phyloP scores from a whole-genome alignment of 2,329 filamentous ascomycete genomes.

The Rhynchosporium secalis region DNA sequence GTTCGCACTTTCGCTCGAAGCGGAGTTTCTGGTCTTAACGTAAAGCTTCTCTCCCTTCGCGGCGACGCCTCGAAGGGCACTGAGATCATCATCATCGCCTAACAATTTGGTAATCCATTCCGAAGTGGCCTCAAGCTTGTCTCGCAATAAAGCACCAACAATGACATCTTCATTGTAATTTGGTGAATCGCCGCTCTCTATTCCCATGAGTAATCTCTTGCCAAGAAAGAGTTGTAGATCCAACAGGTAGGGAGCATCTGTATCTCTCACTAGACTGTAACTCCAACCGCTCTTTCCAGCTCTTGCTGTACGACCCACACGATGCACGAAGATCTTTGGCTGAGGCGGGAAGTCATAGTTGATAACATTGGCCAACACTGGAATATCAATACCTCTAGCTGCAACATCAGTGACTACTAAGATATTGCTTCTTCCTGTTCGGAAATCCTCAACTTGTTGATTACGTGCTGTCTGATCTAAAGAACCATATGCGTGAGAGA shows the following conservation, averaged over 20 bases:
- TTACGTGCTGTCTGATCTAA: conserved; percentile 92
- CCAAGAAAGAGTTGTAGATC: conserved; percentile 94
- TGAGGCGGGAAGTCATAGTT: conserved; percentile 98
- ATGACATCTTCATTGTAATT: conserved; percentile 84
- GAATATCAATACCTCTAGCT: conserved; percentile 96
- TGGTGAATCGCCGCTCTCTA: conserved; percentile 55
- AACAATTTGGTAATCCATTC: conserved; percentile 85
- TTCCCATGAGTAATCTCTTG: conserved; percentile 76
- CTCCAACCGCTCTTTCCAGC: conserved; percentile 92
- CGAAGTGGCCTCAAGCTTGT: conserved; percentile 70
- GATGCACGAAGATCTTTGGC: conserved; percentile 94
- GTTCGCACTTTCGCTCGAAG: conserved; percentile 87
- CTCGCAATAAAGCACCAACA: conserved; percentile 72
- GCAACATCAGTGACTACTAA: conserved; percentile 96
- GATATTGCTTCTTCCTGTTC: conserved; percentile 81
- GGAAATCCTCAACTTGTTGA: conserved; percentile 88
- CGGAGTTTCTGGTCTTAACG: conserved; percentile 82
- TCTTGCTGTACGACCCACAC: conserved; percentile 92
- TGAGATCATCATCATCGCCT: conserved; percentile 72
- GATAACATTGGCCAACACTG: conserved; percentile 92
- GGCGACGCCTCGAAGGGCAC: conserved; percentile 69
- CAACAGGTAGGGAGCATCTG: conserved; percentile 87
- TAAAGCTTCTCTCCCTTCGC: conserved; percentile 92
- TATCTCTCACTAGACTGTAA: conserved; percentile 86
- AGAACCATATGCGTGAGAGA: conserved; percentile 92